Conservation (phyloP, 2,329 filamentous ascomycete species). For the Penicillium psychrosexuale region DNA sequence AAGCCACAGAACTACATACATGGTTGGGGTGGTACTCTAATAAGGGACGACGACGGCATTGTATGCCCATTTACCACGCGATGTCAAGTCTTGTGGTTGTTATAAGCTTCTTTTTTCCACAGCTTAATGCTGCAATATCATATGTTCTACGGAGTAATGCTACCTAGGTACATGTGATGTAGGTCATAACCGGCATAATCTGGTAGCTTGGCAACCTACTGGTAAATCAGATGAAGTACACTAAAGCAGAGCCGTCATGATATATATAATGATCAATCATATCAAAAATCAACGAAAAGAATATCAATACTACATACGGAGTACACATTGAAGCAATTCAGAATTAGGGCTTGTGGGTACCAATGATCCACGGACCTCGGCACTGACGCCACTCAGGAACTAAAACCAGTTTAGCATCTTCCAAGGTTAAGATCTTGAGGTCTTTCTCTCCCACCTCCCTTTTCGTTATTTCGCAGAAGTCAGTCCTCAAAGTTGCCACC, state of each 20-base stretch:
- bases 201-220: neutral
- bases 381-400: constrained; percentile 11
- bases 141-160: neutral
- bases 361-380: constrained; percentile 16
- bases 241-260: neutral
- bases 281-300: neutral
- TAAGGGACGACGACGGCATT: neutral
- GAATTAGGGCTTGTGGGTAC: neutral
- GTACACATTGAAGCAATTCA: neutral
- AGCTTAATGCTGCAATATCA: neutral
- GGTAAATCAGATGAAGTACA: neutral
- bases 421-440: neutral
- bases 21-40: neutral
- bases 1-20: too few relatives aligned
- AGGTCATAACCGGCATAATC: neutral
- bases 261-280: neutral
- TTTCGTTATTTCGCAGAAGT: neutral
- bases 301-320: too few relatives aligned
- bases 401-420: constrained; percentile 16
- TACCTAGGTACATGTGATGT: neutral
- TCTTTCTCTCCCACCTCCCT: neutral
- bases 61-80: neutral
- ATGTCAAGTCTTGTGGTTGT: neutral
- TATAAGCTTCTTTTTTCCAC: neutral
- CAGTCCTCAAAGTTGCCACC: neutral